Evolutionary conservation across 768 basidiomycete species (phyloP), one percentile per base, ranked within the genome.

Genomic region (Pisolithus marmoratus): DNA sequence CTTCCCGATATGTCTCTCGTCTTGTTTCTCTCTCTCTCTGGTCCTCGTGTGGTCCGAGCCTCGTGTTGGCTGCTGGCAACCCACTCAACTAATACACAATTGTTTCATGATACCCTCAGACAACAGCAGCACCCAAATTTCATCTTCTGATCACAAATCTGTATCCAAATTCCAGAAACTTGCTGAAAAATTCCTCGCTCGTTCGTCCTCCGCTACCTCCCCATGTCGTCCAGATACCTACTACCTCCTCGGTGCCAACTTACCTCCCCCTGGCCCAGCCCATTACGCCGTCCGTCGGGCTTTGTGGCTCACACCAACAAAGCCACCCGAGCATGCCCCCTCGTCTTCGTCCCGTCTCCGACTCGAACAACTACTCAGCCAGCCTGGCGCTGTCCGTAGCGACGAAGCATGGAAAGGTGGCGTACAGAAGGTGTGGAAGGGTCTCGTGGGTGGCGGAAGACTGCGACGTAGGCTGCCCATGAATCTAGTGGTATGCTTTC

Each of bases 401-500:
- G 78, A 84, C 40, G 68, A 72, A 4, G 68, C 74, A 8, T 88
- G 86, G 87, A 65, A 70, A 40, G 71, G 70, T 48, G 81, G 79
- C 19, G 60, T 88, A 38, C 73, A 78, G 51, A 79, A 73, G 51
- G 77, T 87, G 19, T 90, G 85, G 83, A 76, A 75, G 31, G 78
- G 79, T 4, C 74, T 91, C 42, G 62, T 73, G 27, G 73, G 71
- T 3, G 86, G 87, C n/a, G 76, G 72, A 40, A 73, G 65, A 38
- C 74, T 89, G 53, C 84, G 78, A 63, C 71, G 75, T 24, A 71
- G 71, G 24, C 66, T 91, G n/a, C 85, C 89, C 2, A 71, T 91
- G 71, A 59, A 57, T 47, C 63, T 83, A 48, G 77, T 87, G 40
- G 87, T 89, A 68, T 56, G 86, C 74, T 1, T 23, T 22, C 31